phyloP scores from a whole-genome alignment of 164 flowering plant genomes.

The Chimonanthus praecox region DNA sequence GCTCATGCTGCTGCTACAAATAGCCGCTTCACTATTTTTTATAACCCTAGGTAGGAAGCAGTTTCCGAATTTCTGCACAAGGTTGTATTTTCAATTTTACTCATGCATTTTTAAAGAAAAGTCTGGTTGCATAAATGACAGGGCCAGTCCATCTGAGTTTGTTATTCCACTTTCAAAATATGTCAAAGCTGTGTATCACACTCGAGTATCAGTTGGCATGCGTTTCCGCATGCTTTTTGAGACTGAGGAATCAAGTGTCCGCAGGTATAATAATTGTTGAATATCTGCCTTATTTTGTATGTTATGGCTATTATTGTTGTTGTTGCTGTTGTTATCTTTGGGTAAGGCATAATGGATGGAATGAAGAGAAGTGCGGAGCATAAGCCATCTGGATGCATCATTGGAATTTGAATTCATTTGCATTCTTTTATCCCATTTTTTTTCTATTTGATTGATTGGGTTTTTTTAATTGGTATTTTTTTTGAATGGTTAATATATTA shows the following conservation, averaged over 20 bases:
- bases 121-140: slow-evolving; percentile 19
- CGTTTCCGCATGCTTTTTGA: slow-evolving; percentile 91
- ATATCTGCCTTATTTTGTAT: not conserved
- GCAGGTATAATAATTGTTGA: slow-evolving; percentile 41
- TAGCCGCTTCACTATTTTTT: slow-evolving; percentile 80
- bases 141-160: slow-evolving; percentile 92
- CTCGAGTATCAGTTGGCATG: slow-evolving; percentile 91
- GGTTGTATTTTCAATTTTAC: not conserved
- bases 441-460: not conserved
- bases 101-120: not conserved
- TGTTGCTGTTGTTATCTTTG: not conserved
- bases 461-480: not conserved
- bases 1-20: slow-evolving; percentile 92
- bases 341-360: not conserved
- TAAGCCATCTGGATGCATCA: not conserved
- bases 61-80: not conserved
- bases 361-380: not conserved
- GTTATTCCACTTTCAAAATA: slow-evolving; percentile 78
- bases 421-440: not conserved
- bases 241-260: slow-evolving; percentile 88
- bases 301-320: not conserved
- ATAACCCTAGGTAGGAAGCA: slow-evolving; percentile 59
- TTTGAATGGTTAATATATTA: not conserved
- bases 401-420: not conserved
- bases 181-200: slow-evolving; percentile 73